Evolutionary conservation across 768 basidiomycete species (phyloP), one percentile per base, ranked within the genome.

Genomic region (Lactifluus subvellereus): DNA sequence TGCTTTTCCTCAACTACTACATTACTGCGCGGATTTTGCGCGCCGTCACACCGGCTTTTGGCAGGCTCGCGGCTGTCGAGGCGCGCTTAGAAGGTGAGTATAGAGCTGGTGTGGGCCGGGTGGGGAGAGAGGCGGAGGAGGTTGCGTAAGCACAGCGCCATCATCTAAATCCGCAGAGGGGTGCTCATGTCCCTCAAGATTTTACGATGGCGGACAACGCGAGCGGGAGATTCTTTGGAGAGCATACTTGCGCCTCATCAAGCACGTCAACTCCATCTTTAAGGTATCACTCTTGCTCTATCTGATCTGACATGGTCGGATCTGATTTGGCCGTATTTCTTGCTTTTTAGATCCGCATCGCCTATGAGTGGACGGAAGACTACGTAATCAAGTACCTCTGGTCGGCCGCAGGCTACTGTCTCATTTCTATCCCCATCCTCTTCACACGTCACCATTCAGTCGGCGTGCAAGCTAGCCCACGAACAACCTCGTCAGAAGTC

Each of bases 341-440:
- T 9, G 13, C 38, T 16, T 49, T 5, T 42, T 64, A 91, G 89
- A 91, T 93, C 57, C 87, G 93, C 16, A 91, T 95, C 52, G 88
- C 88, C 2, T 95, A 92, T 70, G 91, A 86, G 75, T 97, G 91
- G 94, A 97, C 91, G 0, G 95, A 97, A 71, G 95, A 97, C 76
- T 94, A 92, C 68, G 89, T 97, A 20, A 94, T 97, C 79, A 97
- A 97, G 73, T 98, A 97, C 72, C 76, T 91, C 9, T 97, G 94
- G 95, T 93, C 90, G 10, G 94, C 94, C 1, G 87, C 86, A 4
- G 96, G 96, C 0, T 98, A 98, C 73, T 82, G 81, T 4, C 80
- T 98, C 22, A 98, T 98, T 70, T 91, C 94, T 8, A 87, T 98
- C 1, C 96, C 95, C 0, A 80, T 96, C 20, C 77, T 96, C 43